phyloP scores from a whole-genome alignment of 495 filamentous ascomycete species.

The Penicillium coffeae region DNA sequence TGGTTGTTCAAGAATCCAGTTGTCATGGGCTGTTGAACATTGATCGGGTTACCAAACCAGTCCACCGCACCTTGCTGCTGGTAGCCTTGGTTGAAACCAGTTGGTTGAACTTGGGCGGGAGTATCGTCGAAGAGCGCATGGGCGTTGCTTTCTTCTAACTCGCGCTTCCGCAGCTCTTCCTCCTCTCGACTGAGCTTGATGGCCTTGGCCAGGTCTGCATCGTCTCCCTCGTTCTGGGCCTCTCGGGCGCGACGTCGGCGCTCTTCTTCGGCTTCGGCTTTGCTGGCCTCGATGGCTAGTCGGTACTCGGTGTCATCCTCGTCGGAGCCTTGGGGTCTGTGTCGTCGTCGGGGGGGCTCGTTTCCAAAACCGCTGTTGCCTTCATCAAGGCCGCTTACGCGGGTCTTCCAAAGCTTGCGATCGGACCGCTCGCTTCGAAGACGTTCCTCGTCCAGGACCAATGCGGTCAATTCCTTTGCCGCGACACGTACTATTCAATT shows the following conservation, averaged over 20 bases:
- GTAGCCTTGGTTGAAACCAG: conserved; percentile 92
- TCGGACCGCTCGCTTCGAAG: conserved; percentile 87
- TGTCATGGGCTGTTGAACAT: conserved; percentile 66
- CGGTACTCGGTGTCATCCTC: conserved; percentile 92
- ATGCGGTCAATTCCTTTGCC: conserved; percentile 91
- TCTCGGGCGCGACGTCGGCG: conserved; percentile 62
- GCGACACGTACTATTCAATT: conserved; percentile 74
- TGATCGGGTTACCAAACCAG: conserved; percentile 91
- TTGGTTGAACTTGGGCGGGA: conserved; percentile 69
- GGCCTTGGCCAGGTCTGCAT: conserved; percentile 88
- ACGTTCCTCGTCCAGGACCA: conserved; percentile 92
- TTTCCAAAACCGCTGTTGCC: conserved; percentile 42
- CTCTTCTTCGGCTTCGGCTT: conserved; percentile 92
- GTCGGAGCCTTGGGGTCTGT: conserved; percentile 50
- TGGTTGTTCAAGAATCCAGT: conserved; percentile 84
- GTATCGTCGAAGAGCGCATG: conserved; percentile 83
- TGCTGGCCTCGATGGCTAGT: conserved; percentile 94
- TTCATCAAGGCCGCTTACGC: conserved; percentile 90
- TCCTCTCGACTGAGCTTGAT: conserved; percentile 96
- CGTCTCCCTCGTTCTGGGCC: conserved; percentile 50
- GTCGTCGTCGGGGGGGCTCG: conserved; percentile 41
- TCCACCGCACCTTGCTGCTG: conserved; percentile 94
- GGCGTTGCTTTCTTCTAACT: conserved; percentile 87
- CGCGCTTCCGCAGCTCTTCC: conserved; percentile 79
- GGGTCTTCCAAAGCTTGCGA: conserved; percentile 93